phyloP scores from a whole-genome alignment of 495 filamentous ascomycete genomes.

The Hypoxylon rickii region DNA sequence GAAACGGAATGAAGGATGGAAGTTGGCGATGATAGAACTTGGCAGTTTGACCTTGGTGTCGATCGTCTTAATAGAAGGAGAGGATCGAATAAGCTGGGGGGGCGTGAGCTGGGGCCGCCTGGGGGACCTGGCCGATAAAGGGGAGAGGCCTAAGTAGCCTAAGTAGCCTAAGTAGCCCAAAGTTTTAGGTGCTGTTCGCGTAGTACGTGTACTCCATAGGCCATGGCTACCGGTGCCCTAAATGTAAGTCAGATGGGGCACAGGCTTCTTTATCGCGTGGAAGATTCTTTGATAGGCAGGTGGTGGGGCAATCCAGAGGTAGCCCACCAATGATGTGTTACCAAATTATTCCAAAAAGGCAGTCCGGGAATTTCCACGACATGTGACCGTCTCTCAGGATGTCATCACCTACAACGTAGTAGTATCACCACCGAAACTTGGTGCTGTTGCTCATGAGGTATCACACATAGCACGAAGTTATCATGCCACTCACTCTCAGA shows the following conservation, averaged over 20 bases:
- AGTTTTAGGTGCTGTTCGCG: no score
- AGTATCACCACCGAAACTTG: background rate
- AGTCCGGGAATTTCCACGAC: background rate
- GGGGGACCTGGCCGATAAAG: background rate
- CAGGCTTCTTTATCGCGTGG: background rate
- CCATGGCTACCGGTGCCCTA: no score
- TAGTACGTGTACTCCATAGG: no score
- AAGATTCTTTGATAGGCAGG: background rate
- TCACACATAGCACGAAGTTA: background rate
- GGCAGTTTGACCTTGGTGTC: conserved; percentile 11
- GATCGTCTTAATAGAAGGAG: background rate
- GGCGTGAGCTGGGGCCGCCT: background rate
- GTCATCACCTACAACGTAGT: background rate
- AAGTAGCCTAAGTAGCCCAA: background rate
- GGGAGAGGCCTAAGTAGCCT: background rate
- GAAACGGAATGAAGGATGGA: conserved; percentile 8
- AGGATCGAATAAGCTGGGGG: background rate
- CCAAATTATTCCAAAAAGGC: background rate
- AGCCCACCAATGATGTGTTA: background rate
- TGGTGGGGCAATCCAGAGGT: background rate
- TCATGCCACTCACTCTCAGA: background rate
- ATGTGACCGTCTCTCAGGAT: background rate
- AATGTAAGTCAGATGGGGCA: background rate
- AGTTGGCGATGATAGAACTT: conserved; percentile 5
- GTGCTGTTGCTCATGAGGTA: no score